Conservation (phyloP, 495 filamentous ascomycete genomes). For the Penicillium turbatum region DNA sequence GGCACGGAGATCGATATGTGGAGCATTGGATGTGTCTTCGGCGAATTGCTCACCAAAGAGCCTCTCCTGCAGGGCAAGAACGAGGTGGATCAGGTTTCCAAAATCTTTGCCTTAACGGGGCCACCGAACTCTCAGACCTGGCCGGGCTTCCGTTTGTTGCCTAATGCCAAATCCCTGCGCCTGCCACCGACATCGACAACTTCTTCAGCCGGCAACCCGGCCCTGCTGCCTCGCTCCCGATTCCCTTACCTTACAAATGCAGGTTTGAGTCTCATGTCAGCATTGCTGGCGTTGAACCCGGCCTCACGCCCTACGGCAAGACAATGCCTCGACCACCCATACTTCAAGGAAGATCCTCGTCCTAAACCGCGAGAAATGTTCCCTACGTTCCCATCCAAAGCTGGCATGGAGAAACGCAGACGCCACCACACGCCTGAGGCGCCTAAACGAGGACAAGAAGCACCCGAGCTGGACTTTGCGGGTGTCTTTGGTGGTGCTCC, state of each 20-base stretch:
- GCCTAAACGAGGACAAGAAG: slow-evolving; percentile 71
- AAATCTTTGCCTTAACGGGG: slow-evolving; percentile 87
- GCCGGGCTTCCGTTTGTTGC: slow-evolving; percentile 82
- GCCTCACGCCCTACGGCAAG: slow-evolving; percentile 62
- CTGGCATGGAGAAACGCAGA: slow-evolving; percentile 81
- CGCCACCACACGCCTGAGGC: slow-evolving; percentile 74
- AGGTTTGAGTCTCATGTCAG: slow-evolving; percentile 63
- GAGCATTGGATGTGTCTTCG: slow-evolving; percentile 96
- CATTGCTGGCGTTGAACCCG: slow-evolving; percentile 73
- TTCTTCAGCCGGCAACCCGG: slow-evolving; percentile 17
- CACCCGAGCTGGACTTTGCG: slow-evolving; percentile 58
- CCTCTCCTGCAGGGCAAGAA: slow-evolving; percentile 88
- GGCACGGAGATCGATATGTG: slow-evolving; percentile 82
- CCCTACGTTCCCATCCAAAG: slow-evolving; percentile 90
- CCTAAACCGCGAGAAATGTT: slow-evolving; percentile 85
- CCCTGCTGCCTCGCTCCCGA: slow-evolving; percentile 54
- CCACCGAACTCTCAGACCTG: slow-evolving; percentile 82
- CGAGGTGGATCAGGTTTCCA: slow-evolving; percentile 81
- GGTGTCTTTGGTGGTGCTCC: slow-evolving; percentile 79
- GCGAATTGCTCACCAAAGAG: slow-evolving; percentile 78
- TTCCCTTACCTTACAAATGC: slow-evolving; percentile 80
- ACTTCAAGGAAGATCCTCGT: slow-evolving; percentile 84
- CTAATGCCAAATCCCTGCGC: slow-evolving; percentile 82
- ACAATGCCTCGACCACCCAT: slow-evolving; percentile 70
- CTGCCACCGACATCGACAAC: slow-evolving; percentile 53